These are phyloP conservation scores for Skeletonema potamos DNA, from an alignment of 108 stramenopile species.

Conservation along the genomic window DNA sequence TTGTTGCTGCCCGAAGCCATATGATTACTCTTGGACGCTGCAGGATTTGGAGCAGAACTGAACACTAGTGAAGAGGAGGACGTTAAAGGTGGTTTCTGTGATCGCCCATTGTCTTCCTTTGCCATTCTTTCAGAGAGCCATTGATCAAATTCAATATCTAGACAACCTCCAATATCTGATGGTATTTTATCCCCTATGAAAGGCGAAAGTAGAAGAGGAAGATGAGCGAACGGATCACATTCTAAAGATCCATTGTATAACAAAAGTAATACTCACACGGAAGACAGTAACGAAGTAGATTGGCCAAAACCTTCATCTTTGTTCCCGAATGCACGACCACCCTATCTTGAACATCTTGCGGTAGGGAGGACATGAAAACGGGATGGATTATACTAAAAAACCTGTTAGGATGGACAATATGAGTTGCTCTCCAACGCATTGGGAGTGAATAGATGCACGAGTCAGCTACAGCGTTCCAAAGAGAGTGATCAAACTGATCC, in stretches of 20 bases:
- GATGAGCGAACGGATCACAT: not conserved
- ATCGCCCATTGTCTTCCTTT: slow-evolving; percentile 18
- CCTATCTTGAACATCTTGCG: slow-evolving; percentile 33
- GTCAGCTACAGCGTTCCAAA: slow-evolving; percentile 35
- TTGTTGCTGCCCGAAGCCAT: not conserved
- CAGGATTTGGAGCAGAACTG: not conserved
- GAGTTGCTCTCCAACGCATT: slow-evolving; percentile 28
- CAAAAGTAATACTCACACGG: slow-evolving; percentile 6
- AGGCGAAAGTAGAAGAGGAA: not conserved
- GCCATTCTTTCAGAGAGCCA: slow-evolving; percentile 40
- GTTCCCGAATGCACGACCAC: slow-evolving; percentile 40
- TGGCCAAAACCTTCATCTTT: slow-evolving; percentile 41
- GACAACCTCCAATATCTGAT: slow-evolving; percentile 30
- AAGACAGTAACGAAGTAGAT: slow-evolving; percentile 31
- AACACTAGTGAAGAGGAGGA: not conserved
- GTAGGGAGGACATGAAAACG: slow-evolving; percentile 36
- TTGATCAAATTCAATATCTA: slow-evolving; percentile 32
- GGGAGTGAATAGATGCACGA: slow-evolving; percentile 33
- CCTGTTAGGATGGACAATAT: slow-evolving; percentile 39
- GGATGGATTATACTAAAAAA: slow-evolving; percentile 44
- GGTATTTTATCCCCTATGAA: slow-evolving; percentile 24
- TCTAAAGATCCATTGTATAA: not conserved
- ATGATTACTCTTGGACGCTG: not conserved
- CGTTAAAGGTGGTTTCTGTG: not conserved
- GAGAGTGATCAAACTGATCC: slow-evolving; percentile 38